Conservation (phyloP, 2,329 filamentous ascomycete genomes). For the Diplodia seriata region DNA sequence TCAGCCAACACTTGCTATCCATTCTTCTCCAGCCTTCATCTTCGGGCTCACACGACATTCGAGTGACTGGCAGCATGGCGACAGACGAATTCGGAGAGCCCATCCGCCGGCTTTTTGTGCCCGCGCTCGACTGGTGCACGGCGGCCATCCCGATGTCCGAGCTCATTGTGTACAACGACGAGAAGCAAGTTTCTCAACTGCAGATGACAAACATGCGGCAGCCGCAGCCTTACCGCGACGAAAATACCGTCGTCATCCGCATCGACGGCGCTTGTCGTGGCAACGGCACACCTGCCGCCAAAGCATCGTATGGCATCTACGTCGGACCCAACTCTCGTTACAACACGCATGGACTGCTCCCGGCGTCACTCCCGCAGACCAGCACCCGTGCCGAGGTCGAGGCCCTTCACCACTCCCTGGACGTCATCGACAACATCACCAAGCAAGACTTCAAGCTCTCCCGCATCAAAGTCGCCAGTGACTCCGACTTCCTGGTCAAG, state of each 20-base stretch:
- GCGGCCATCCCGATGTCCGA: no score
- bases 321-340: slow-evolving; percentile 34
- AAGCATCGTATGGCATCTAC: slow-evolving; percentile 37
- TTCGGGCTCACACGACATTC: no score
- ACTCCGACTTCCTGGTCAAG: slow-evolving; percentile 47
- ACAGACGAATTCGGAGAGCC: no score
- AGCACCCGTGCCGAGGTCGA: slow-evolving; percentile 37
- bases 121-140: no score
- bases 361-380: slow-evolving; percentile 29
- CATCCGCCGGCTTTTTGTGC: no score
- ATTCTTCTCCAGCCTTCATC: no score
- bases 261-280: slow-evolving; percentile 39
- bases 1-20: no score
- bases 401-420: slow-evolving; percentile 33
- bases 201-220: no score
- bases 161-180: no score
- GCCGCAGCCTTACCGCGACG: no score
- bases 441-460: slow-evolving; percentile 15
- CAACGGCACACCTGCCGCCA: slow-evolving; percentile 35
- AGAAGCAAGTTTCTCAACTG: no score
- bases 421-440: slow-evolving; percentile 31
- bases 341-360: slow-evolving; percentile 25
- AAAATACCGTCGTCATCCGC: not conserved
- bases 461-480: slow-evolving; percentile 38
- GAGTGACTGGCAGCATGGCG: no score